A percentile compares a stretch with the other conserved stretches of the same genome.
phyloP scores from a whole-genome alignment of 2,329 filamentous ascomycete species.

The Geosmithia morbida region DNA sequence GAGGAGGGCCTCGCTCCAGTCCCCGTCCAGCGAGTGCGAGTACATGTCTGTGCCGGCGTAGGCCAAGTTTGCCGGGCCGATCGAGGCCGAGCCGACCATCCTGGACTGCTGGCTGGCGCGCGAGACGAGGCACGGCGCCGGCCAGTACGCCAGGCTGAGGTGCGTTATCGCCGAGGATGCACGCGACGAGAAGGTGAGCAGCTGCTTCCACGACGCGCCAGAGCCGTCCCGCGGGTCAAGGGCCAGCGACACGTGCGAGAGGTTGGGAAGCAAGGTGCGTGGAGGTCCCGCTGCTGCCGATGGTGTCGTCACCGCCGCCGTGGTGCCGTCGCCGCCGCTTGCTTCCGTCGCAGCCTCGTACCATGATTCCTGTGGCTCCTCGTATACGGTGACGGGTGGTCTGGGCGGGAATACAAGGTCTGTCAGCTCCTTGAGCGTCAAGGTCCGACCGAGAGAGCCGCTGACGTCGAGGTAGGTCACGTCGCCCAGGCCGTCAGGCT shows the following conservation, averaged over 20 bases:
- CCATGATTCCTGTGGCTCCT: constrained; percentile 29
- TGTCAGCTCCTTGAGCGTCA: constrained; percentile 36
- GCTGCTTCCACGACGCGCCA: constrained; percentile 40
- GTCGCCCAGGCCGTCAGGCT: constrained; percentile 11
- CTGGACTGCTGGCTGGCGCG: constrained; percentile 30
- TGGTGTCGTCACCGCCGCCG: no score
- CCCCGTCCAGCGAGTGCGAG: constrained; percentile 40
- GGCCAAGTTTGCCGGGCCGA: constrained; percentile 17
- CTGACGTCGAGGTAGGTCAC: constrained; percentile 40
- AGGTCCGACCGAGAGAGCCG: constrained; percentile 31
- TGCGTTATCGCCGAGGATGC: constrained; percentile 40
- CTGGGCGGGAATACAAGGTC: constrained; percentile 31
- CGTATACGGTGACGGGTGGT: constrained; percentile 3
- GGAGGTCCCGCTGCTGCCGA: constrained; percentile 13
- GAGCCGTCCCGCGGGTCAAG: constrained; percentile 17
- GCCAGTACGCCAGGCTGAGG: constrained; percentile 48
- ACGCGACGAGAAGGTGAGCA: constrained; percentile 37
- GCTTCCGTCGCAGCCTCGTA: constrained; percentile 23
- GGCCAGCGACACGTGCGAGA: constrained; percentile 47
- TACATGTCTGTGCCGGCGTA: constrained; percentile 43
- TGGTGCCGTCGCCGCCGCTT: no score
- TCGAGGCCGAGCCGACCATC: constrained; percentile 20
- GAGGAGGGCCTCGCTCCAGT: constrained; percentile 44
- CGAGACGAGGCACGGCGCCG: constrained; percentile 41
- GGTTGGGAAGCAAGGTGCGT: constrained; percentile 32